Evolutionary conservation across 2,329 filamentous ascomycete genomes (phyloP).

Genomic region (Cercospora beticola): DNA sequence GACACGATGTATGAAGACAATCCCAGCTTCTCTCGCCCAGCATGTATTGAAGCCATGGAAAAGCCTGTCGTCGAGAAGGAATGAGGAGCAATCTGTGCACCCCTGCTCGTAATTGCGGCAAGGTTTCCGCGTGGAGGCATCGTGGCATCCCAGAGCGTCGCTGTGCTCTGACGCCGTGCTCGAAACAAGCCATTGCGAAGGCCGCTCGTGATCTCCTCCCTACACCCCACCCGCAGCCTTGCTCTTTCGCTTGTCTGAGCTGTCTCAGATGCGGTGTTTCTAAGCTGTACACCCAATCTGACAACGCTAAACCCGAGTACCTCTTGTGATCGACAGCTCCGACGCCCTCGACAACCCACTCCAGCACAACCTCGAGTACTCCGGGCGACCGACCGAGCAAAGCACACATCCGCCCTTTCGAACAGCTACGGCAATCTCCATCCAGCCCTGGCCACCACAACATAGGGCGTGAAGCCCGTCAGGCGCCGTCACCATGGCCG

Average conservation of each 20-base stretch:
- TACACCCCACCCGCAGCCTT: background rate
- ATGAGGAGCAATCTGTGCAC: background rate
- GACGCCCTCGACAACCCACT: background rate
- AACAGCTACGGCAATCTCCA: background rate
- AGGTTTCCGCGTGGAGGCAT: background rate
- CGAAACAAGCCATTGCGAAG: constrained; percentile 2
- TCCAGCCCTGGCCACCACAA: constrained; percentile 13
- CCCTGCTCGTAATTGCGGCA: background rate
- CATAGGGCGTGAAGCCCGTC: constrained; percentile 24
- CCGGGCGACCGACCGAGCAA: background rate
- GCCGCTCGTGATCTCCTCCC: background rate
- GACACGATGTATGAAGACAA: background rate
- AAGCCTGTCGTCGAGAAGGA: background rate
- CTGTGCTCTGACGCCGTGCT: background rate
- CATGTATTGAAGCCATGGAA: background rate
- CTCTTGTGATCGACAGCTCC: constrained; percentile 11
- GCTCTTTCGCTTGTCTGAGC: background rate
- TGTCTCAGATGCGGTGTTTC: background rate
- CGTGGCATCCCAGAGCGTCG: background rate
- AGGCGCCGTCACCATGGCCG: constrained; percentile 34
- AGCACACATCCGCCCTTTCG: background rate
- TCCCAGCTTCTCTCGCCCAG: background rate
- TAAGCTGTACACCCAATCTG: background rate
- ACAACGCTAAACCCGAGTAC: background rate
- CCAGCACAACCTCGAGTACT: background rate